Conservation (phyloP, 2,329 filamentous ascomycete genomes). For the Chaetomiaceae sp. region DNA sequence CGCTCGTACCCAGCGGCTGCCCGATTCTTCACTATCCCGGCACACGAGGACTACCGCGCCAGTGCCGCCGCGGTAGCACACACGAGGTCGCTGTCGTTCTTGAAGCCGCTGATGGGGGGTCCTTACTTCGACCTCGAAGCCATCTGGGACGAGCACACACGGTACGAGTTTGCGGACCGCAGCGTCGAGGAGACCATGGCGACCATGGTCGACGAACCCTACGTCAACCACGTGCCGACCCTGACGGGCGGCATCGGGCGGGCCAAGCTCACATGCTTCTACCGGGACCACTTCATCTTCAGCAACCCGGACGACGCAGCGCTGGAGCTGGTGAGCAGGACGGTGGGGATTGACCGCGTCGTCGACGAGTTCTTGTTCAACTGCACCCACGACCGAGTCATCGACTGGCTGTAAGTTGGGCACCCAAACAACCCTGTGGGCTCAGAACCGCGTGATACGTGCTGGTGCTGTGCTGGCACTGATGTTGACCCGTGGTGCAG, state of each 20-base stretch:
- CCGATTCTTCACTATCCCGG: conserved; percentile 48
- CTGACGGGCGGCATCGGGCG: conserved; percentile 67
- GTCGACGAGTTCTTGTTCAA: conserved; percentile 66
- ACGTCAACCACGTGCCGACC: conserved; percentile 73
- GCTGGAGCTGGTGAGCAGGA: conserved; percentile 66
- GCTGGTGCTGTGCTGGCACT: conserved; percentile 12
- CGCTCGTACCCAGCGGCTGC: conserved; percentile 42
- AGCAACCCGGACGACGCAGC: conserved; percentile 63
- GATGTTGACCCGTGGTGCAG: conserved; percentile 30
- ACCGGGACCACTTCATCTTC: conserved; percentile 69
- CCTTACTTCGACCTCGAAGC: conserved; percentile 70
- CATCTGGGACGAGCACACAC: conserved; percentile 75
- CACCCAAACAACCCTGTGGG: too few relatives aligned
- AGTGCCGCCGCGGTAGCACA: conserved; percentile 57
- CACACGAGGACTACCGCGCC: conserved; percentile 46
- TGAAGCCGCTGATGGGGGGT: conserved; percentile 59
- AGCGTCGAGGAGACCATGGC: conserved; percentile 69
- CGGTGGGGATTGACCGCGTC: conserved; percentile 65
- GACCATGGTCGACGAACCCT: conserved; percentile 76
- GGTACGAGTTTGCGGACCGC: conserved; percentile 64
- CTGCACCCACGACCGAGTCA: conserved; percentile 56
- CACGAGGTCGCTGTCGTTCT: conserved; percentile 58
- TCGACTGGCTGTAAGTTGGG: conserved; percentile 60
- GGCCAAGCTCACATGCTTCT: conserved; percentile 58
- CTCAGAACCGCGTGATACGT: too few relatives aligned